Percentiles rank a stretch among this genome's conserved stretches.
These are phyloP conservation scores for Colletotrichum sansevieriae DNA, from an alignment of 2,329 filamentous ascomycete species.

Conservation along the genomic window DNA sequence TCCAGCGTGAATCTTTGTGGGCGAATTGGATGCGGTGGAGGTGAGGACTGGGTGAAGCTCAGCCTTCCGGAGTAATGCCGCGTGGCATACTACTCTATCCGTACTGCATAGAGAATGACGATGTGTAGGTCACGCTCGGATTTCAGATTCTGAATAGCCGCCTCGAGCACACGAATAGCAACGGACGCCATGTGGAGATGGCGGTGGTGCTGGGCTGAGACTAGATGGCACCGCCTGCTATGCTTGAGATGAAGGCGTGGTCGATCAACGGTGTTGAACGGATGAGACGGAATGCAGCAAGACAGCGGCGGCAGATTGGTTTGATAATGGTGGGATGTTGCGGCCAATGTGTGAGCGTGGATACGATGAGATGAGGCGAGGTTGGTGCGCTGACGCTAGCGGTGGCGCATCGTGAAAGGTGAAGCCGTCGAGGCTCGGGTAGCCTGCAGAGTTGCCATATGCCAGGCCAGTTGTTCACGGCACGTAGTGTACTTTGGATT, in stretches of 20 bases:
- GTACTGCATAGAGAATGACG: slow-evolving; percentile 25
- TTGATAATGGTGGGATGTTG: slow-evolving; percentile 34
- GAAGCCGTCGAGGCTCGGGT: background rate
- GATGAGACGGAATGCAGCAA: slow-evolving; percentile 33
- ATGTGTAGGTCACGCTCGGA: slow-evolving; percentile 3
- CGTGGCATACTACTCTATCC: background rate
- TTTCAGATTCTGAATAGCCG: background rate
- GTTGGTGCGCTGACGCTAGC: slow-evolving; percentile 26
- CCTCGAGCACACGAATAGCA: slow-evolving; percentile 12
- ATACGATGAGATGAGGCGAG: slow-evolving; percentile 36
- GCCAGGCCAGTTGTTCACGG: slow-evolving; percentile 6
- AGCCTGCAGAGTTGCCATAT: slow-evolving; percentile 9
- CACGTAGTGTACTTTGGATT: background rate
- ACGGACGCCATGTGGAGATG: slow-evolving; percentile 34
- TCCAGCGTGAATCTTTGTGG: background rate
- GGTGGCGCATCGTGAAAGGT: background rate
- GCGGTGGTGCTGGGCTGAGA: slow-evolving; percentile 24
- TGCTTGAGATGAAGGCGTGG: slow-evolving; percentile 38
- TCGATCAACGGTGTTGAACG: slow-evolving; percentile 28
- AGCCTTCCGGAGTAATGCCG: slow-evolving; percentile 28
- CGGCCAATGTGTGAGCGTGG: slow-evolving; percentile 21
- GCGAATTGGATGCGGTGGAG: slow-evolving; percentile 28
- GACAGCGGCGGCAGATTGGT: slow-evolving; percentile 33
- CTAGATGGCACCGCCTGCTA: slow-evolving; percentile 35
- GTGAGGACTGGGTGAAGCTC: slow-evolving; percentile 29